A percentile compares a stretch with the other conserved stretches of the same genome.
Conservation (phyloP, 2,329 filamentous ascomycete species). For the Cytospora leucostoma region DNA sequence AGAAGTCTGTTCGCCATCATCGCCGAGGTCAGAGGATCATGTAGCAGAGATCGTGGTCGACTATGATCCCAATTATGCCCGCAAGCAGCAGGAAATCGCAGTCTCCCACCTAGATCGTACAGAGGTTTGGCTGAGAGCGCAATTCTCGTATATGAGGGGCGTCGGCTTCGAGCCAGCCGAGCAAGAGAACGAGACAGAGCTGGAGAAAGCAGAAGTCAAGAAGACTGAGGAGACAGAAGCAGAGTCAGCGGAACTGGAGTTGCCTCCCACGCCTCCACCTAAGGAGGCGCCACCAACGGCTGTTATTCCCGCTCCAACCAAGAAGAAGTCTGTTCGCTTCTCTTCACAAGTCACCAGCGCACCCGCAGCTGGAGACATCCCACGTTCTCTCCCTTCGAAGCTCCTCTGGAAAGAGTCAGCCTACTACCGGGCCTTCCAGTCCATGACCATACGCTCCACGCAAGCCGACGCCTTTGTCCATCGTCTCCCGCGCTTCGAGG, state of each 20-base stretch:
- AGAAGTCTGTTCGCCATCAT: slow-evolving; percentile 39
- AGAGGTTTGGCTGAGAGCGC: slow-evolving; percentile 80
- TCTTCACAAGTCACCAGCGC: slow-evolving; percentile 52
- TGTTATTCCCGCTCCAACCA: slow-evolving; percentile 28
- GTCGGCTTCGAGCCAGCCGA: slow-evolving; percentile 50
- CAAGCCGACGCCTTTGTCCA: slow-evolving; percentile 80
- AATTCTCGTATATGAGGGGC: slow-evolving; percentile 73
- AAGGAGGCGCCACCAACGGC: slow-evolving; percentile 19
- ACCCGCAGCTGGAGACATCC: slow-evolving; percentile 42
- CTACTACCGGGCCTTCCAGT: slow-evolving; percentile 86
- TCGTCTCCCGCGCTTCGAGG: slow-evolving; percentile 82
- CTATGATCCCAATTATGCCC: slow-evolving; percentile 74
- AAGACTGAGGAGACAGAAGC: slow-evolving; percentile 12
- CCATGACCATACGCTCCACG: slow-evolving; percentile 66
- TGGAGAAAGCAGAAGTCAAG: slow-evolving; percentile 36
- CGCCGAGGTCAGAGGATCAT: slow-evolving; percentile 55
- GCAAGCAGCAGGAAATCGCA: slow-evolving; percentile 70
- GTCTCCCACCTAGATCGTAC: slow-evolving; percentile 81
- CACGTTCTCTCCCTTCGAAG: slow-evolving; percentile 54
- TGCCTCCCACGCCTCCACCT: slow-evolving; percentile 31
- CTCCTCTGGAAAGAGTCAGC: slow-evolving; percentile 67
- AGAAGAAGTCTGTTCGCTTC: slow-evolving; percentile 78
- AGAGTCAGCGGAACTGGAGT: slow-evolving; percentile 36
- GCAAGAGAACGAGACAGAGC: slow-evolving; percentile 38
- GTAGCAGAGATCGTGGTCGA: slow-evolving; percentile 67